Conservation (phyloP, 352 stramenopile genomes). For the Phytophthora fragariaefolia region DNA sequence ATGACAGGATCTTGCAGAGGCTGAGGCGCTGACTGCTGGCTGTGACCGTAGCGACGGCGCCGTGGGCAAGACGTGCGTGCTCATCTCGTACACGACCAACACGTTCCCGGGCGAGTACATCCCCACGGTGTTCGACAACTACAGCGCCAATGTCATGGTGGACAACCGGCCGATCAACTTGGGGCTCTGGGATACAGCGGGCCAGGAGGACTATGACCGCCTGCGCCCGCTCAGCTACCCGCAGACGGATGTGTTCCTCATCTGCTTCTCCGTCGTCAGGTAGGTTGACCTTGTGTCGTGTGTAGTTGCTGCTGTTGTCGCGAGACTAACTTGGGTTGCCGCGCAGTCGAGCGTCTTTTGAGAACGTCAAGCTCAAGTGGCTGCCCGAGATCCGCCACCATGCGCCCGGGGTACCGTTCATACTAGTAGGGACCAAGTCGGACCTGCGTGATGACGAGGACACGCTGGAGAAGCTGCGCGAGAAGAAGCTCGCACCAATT, state of each 20-base stretch:
- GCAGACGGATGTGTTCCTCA: constrained; percentile 96
- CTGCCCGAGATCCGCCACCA: constrained; percentile 91
- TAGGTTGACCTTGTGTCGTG: constrained; percentile 19
- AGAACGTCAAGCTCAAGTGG: constrained; percentile 97
- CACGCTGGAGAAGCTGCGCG: constrained; percentile 86
- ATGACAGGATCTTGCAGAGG: constrained; percentile 5
- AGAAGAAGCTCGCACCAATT: constrained; percentile 86
- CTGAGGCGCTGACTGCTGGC: constrained; percentile 9
- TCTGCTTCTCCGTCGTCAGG: constrained; percentile 96
- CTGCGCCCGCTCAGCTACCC: constrained; percentile 95
- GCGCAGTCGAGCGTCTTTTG: constrained; percentile 89
- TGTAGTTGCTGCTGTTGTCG: constrained; percentile 1
- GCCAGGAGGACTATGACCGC: constrained; percentile 97
- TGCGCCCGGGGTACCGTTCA: constrained; percentile 92
- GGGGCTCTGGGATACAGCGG: constrained; percentile 96
- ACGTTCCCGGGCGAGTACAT: constrained; percentile 97
- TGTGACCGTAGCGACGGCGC: constrained; percentile 88
- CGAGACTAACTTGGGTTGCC: constrained; percentile 9
- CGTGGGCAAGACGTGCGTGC: constrained; percentile 96
- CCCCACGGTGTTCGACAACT: constrained; percentile 96
- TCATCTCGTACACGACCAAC: constrained; percentile 98
- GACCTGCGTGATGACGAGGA: constrained; percentile 92
- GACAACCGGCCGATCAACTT: constrained; percentile 96
- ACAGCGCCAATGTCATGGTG: constrained; percentile 94
- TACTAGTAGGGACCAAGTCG: constrained; percentile 96